A percentile compares a stretch with the other conserved stretches of the same genome.
These are phyloP conservation scores for Sarocladiaceae sp. DNA, from an alignment of 2,329 filamentous ascomycete genomes.

Conservation along the genomic window DNA sequence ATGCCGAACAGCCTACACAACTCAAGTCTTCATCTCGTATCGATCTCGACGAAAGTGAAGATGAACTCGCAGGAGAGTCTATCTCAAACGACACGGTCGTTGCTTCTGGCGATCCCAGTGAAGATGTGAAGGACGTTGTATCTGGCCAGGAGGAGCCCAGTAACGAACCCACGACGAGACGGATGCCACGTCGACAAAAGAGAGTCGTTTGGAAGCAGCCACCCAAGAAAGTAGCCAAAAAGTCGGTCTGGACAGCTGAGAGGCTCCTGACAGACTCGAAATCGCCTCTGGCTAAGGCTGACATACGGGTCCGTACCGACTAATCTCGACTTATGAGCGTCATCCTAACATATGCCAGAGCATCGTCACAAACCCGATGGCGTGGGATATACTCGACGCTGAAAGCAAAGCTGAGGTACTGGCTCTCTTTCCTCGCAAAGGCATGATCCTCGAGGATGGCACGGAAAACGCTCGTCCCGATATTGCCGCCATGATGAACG, in stretches of 20 bases:
- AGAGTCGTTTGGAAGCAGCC: conserved; percentile 17
- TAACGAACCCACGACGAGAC: not conserved
- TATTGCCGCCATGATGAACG: conserved; percentile 36
- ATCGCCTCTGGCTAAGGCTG: conserved; percentile 31
- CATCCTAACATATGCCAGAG: conserved; percentile 14
- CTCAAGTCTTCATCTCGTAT: not conserved
- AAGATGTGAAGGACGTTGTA: no score
- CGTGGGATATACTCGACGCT: conserved; percentile 30
- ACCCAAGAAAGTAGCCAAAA: conserved; percentile 15
- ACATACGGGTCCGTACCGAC: conserved; percentile 26
- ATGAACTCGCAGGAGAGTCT: conserved; percentile 1
- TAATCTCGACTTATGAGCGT: not conserved
- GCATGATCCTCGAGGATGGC: conserved; percentile 30
- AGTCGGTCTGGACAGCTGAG: conserved; percentile 29
- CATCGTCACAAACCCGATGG: conserved; percentile 29
- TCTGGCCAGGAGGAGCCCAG: not conserved
- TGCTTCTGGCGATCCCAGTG: not conserved
- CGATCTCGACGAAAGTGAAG: not conserved
- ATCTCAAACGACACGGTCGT: not conserved
- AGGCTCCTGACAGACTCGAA: conserved; percentile 29
- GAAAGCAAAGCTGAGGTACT: conserved; percentile 29
- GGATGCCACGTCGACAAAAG: conserved; percentile 10
- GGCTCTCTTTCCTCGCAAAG: conserved; percentile 29
- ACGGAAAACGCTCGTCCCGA: conserved; percentile 33
- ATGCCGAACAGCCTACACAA: not conserved